phyloP scores from a whole-genome alignment of 116 monocot genomes.

The Zostera marina region DNA sequence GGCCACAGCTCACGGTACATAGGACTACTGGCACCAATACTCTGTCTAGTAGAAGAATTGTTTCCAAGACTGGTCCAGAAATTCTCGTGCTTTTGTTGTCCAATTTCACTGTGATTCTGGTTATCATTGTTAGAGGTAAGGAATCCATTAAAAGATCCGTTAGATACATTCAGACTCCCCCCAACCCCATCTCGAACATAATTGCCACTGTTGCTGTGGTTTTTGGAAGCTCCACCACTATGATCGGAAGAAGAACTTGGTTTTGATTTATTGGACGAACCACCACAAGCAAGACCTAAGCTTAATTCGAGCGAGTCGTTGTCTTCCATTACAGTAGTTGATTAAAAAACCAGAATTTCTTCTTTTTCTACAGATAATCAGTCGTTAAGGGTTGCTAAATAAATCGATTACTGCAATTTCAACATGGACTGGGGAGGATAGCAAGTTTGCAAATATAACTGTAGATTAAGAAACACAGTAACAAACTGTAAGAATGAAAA shows the following conservation, averaged over 20 bases:
- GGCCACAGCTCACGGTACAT: constrained; percentile 31
- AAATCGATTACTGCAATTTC: too few species aligned
- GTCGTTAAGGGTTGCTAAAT: too few species aligned
- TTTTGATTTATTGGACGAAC: constrained; percentile 38
- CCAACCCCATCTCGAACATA: background rate
- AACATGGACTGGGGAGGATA: too few species aligned
- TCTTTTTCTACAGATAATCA: background rate
- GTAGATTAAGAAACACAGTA: too few species aligned
- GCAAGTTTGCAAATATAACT: too few species aligned
- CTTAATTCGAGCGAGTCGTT: constrained; percentile 83
- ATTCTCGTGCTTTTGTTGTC: constrained; percentile 29
- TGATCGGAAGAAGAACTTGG: constrained; percentile 23
- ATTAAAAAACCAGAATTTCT: background rate
- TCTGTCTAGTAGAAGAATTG: constrained; percentile 2
- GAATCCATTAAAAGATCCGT: constrained; percentile 28
- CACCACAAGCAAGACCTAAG: constrained; percentile 76
- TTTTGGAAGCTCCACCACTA: constrained; percentile 31
- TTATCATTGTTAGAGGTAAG: constrained; percentile 21
- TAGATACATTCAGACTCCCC: constrained; percentile 16
- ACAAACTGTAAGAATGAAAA: too few species aligned
- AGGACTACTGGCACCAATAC: constrained; percentile 15
- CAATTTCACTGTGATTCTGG: constrained; percentile 10
- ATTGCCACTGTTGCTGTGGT: constrained; percentile 12
- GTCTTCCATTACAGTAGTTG: constrained; percentile 39
- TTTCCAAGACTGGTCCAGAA: constrained; percentile 37